Evolutionary conservation across 192 early-diverging fungal species (phyloP), one percentile per base, ranked within the genome.

Genomic region (Linnemannia hyalina): DNA sequence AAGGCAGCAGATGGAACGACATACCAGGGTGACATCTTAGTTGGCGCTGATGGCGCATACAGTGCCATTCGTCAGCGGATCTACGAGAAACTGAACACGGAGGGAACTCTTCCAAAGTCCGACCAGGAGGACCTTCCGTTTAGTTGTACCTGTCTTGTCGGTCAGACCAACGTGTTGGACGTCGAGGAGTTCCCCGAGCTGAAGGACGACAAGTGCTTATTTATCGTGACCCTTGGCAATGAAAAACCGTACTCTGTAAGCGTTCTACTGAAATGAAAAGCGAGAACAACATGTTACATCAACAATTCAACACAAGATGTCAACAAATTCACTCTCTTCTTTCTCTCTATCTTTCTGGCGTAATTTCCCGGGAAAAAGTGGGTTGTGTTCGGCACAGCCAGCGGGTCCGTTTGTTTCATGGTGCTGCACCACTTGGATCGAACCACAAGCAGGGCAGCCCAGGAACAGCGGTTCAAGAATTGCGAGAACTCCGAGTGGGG

Each of bases 1-100:
- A 47, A 13, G 18, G 76, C 69, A 68, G 35, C 70, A 9, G 88
- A 89, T 32, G 52, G 70, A 3, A 55, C 77, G 1, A 38, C 15
- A 7, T 16, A 54, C 11, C 54, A 70, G 36, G 88, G 88, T 15
- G 75, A 74, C 41, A 46, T 83, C 23, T 46, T 89, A 26, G 83
- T 89, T 0, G 88, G 83, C 38, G 78, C 79, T 1, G 88, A 89
- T 72, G 84, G 85, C 35, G 76, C 77, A 1, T 76, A 78, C 20
- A 81, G 79, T 55, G 68, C 41, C 3, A 69, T 87, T 3, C 80
- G 84, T 63, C 63, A 81, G 36, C 20, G 63, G 0, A 11, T 81
- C 23, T 81, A 70, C 35, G 23, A 75, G 38, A 16, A 57, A 32
- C 29, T 81, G 47, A 40, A 57, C 0, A 23, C 55, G 5, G 32